phyloP scores from a whole-genome alignment of 2,329 filamentous ascomycete species.

The Fusarium secorum region DNA sequence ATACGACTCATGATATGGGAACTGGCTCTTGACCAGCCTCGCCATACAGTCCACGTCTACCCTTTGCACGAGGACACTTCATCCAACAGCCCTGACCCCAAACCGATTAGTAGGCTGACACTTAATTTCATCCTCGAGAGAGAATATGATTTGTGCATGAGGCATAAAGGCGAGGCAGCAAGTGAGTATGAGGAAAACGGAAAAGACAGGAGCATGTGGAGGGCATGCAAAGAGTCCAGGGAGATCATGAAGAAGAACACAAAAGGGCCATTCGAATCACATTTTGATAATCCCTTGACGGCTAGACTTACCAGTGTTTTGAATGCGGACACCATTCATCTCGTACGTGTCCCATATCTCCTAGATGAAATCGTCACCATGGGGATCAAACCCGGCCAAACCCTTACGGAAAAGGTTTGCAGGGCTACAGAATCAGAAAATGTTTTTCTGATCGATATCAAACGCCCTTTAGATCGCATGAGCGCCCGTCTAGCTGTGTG shows the following conservation, averaged over 20 bases:
- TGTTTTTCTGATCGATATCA: background rate
- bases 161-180: no score
- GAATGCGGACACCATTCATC: background rate
- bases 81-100: background rate
- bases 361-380: background rate
- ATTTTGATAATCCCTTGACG: background rate
- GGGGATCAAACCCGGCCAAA: fast-evolving
- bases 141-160: background rate
- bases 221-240: background rate
- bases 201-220: background rate
- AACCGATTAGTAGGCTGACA: background rate
- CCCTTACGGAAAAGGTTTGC: fast-evolving
- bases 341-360: background rate
- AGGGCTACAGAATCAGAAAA: background rate
- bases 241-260: background rate
- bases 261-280: background rate
- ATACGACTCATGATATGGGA: background rate
- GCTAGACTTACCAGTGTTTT: background rate
- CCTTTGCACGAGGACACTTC: background rate
- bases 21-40: background rate
- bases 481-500: background rate
- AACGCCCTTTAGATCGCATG: background rate
- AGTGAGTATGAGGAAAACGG: no score
- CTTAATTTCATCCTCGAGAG: background rate
- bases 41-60: background rate